Percentiles rank a stretch among this genome's conserved stretches.
Evolutionary conservation across 129 eudicot species (phyloP).

Genomic region (Erigeron canadensis): DNA sequence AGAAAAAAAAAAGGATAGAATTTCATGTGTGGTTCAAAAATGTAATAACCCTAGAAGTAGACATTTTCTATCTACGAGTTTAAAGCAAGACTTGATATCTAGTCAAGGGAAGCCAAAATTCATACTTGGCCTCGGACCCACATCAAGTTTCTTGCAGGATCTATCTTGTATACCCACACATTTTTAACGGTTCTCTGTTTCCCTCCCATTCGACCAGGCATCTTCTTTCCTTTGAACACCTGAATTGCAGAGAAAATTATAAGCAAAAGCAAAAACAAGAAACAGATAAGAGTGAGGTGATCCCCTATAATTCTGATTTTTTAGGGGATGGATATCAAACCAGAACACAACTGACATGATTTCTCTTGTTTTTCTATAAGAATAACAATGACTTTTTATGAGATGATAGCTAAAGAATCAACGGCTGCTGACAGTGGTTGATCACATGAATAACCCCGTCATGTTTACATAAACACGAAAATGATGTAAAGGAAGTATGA

Average conservation of each 20-base stretch:
- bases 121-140: slow-evolving; percentile 98
- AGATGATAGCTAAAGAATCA: background rate
- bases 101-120: slow-evolving; percentile 9
- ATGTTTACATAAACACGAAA: background rate
- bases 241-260: slow-evolving; percentile 22
- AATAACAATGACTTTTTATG: background rate
- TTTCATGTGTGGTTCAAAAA: background rate
- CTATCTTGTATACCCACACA: slow-evolving; percentile 96
- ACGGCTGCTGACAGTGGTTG: background rate
- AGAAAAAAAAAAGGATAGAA: background rate
- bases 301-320: too few relatives aligned
- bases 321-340: background rate
- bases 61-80: too few relatives aligned
- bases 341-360: background rate
- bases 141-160: slow-evolving; percentile 88
- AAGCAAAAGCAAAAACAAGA: background rate
- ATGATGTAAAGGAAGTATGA: background rate
- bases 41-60: too few relatives aligned
- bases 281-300: background rate
- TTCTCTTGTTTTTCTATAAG: background rate
- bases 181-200: slow-evolving; percentile 83
- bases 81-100: too few relatives aligned
- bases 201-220: slow-evolving; percentile 99
- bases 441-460: slow-evolving; percentile 2
- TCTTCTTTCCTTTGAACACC: slow-evolving; percentile 93